Conservation (phyloP, 164 flowering plant genomes). For the Vitis cinerea region DNA sequence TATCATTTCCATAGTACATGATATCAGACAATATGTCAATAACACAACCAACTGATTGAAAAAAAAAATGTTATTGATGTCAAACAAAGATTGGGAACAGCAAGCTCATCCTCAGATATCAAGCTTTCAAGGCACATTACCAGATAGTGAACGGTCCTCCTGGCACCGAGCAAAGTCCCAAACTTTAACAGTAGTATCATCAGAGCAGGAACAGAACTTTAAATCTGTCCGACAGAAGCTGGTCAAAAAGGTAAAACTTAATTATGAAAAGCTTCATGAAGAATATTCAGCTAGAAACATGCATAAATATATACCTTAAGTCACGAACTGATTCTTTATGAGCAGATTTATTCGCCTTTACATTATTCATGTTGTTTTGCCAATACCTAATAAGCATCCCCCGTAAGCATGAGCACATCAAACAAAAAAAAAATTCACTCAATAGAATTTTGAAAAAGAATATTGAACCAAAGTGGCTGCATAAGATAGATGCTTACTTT, state of each 20-base stretch:
- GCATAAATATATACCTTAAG: conserved; percentile 54
- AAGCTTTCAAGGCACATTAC: conserved; percentile 58
- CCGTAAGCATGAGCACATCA: conserved; percentile 6
- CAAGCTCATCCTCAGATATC: background rate
- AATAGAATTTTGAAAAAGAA: background rate
- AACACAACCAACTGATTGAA: no score
- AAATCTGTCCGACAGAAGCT: conserved; percentile 96
- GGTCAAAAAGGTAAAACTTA: conserved; percentile 23
- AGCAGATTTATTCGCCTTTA: conserved; percentile 94
- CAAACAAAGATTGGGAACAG: background rate
- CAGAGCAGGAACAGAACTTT: conserved; percentile 99
- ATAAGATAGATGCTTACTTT: conserved; percentile 46
- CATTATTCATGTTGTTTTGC: conserved; percentile 99
- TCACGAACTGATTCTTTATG: conserved; percentile 98
- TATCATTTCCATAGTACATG: no score
- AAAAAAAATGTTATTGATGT: no score
- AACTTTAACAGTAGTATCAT: conserved; percentile 96
- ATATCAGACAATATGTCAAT: no score
- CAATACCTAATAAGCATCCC: conserved; percentile 64
- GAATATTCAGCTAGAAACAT: background rate
- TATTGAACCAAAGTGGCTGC: background rate
- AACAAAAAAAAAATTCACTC: background rate
- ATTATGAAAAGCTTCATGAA: background rate
- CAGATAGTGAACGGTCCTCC: conserved; percentile 91
- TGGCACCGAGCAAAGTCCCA: conserved; percentile 99